phyloP scores from a whole-genome alignment of 2,329 filamentous ascomycete genomes.

The Coniochaeta sp. region DNA sequence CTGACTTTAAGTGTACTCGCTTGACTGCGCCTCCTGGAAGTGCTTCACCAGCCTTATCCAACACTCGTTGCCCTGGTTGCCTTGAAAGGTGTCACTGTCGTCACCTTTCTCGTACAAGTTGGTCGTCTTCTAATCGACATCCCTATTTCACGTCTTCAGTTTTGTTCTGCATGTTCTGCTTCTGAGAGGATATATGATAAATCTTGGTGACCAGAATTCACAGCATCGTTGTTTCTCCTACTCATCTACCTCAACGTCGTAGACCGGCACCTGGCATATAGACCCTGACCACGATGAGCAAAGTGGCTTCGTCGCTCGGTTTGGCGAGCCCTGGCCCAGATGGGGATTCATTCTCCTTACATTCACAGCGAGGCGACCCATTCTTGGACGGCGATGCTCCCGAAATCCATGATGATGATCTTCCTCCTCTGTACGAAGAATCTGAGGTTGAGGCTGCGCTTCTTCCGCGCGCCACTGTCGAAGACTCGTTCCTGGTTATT shows the following conservation, averaged over 20 bases:
- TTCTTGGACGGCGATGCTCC: constrained; percentile 29
- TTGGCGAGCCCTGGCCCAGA: neutral
- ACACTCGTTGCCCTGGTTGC: no score
- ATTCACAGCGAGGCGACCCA: constrained; percentile 11
- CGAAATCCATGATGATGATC: constrained; percentile 28
- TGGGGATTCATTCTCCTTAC: neutral
- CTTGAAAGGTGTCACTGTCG: neutral
- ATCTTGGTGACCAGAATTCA: neutral
- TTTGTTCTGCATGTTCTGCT: no score
- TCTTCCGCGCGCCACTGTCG: constrained; percentile 8
- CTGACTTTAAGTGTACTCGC: no score
- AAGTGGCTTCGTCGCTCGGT: constrained; percentile 11
- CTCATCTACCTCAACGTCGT: neutral
- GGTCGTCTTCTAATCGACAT: neutral
- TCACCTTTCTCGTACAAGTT: neutral
- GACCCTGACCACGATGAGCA: constrained; percentile 14
- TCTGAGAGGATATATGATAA: neutral
- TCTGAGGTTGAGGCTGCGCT: constrained; percentile 11
- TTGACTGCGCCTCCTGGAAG: neutral
- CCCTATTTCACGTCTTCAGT: no score
- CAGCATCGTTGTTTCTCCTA: neutral
- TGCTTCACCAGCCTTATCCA: no score
- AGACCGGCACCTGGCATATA: no score
- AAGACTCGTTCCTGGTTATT: constrained; percentile 11
- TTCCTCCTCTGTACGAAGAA: constrained; percentile 39